Evolutionary conservation across 2,329 filamentous ascomycete genomes (phyloP), one percentile per base, ranked within the genome.

Genomic region (Xenosphaeropsis pyriputrescens): DNA sequence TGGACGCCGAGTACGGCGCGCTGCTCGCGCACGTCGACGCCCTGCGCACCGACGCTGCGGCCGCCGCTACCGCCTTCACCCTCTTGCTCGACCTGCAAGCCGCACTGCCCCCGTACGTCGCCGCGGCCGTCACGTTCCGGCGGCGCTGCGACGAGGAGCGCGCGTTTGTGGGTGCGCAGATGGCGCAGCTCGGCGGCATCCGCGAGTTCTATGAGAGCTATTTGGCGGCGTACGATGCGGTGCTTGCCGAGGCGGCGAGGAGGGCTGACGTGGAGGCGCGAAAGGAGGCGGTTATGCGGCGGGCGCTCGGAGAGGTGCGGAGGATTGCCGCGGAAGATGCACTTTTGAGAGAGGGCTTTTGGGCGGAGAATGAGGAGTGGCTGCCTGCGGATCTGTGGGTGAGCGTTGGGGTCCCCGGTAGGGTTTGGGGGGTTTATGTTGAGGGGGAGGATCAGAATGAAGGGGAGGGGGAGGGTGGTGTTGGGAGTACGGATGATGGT

Each of bases 301-400:
- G 88, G 49, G 84, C 89, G 1, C 75, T 78, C 53, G 75, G 79
- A 41, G 79, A 79, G 47, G 68, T 95, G 7, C 77, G 88, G 41
- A 76, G 74, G 52, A 63, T 96, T 8, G 75, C 82, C 43, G 72
- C 83, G 11, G 66, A 74, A 11, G 91, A 98, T 55, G 64, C 72
- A 39, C 66, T 65, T 31, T 76, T 85, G 44, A 69, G 91, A 29
- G 81, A 93, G 45, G 64, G 70, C 0, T 96, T 98, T 56, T 72
- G 82, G 26, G 67, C 78, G 18, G 81, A 93, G 32, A 79, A 91
- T 11, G 88, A 86, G 6, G 85, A 93, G 45, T 93, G 77, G 53
- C 60, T 98, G 9, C 91, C 91, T 0, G 78, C 79, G 0, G 86
- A 95, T 55, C 73, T 95, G 16, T 95, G 86, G 85, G 78, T 77